phyloP scores from a whole-genome alignment of 306 rosid species.

The Adenanthera pavonina region DNA sequence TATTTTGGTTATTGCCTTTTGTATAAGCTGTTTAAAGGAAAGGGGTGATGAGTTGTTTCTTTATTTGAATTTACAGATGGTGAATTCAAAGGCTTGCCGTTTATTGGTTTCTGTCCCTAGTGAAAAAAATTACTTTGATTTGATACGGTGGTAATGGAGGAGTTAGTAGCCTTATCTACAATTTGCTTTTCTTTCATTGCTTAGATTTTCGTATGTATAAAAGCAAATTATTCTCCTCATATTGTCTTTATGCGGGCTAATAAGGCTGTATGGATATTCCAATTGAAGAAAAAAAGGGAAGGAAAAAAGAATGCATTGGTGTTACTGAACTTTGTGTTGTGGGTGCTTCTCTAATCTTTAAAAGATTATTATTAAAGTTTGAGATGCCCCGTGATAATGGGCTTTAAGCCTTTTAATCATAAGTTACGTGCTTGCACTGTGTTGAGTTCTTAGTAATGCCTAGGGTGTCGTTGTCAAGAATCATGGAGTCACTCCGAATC shows the following conservation, averaged over 20 bases:
- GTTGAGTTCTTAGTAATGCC: too few species aligned
- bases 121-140: not conserved
- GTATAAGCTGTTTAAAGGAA: constrained; percentile 32
- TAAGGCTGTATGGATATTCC: not conserved
- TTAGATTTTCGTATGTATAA: not conserved
- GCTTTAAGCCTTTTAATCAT: too few species aligned
- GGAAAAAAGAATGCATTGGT: not conserved
- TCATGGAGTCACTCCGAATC: too few species aligned
- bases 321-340: not conserved
- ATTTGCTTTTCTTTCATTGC: not conserved
- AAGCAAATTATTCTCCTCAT: not conserved
- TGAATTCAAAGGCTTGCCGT: not conserved
- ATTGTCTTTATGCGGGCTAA: not conserved
- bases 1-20: constrained; percentile 18
- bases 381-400: not conserved
- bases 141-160: not conserved
- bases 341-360: not conserved
- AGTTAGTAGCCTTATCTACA: not conserved
- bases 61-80: constrained; percentile 10
- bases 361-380: too few species aligned
- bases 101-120: not conserved
- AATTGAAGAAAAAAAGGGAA: not conserved
- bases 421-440: too few species aligned
- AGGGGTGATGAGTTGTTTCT: constrained; percentile 24
- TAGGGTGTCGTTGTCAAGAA: too few species aligned